Evolutionary conservation across 129 eudicot genomes (phyloP).

Genomic region (Artemisia argyi): DNA sequence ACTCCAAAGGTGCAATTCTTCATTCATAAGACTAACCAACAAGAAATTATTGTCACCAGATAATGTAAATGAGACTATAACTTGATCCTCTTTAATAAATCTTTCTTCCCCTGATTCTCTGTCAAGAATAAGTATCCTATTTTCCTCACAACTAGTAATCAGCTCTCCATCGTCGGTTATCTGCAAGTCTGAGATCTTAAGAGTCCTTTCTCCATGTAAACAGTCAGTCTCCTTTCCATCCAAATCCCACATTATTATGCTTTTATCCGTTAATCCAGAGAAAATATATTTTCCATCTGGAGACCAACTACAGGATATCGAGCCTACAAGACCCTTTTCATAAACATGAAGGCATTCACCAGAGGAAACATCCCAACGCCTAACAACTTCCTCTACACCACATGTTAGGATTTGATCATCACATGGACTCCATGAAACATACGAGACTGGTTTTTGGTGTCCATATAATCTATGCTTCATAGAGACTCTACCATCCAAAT

Average conservation of each 20-base stretch:
- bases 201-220: constrained; percentile 5
- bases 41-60: constrained; percentile 60
- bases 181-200: constrained; percentile 9
- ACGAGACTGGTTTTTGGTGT: constrained; percentile 79
- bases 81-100: constrained; percentile 60
- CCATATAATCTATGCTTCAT: constrained; percentile 68
- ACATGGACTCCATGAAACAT: constrained; percentile 78
- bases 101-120: constrained; percentile 63
- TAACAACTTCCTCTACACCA: constrained; percentile 74
- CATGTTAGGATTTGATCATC: constrained; percentile 78
- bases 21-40: constrained; percentile 59
- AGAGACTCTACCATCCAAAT: constrained; percentile 49
- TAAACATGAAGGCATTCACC: constrained; percentile 85
- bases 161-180: constrained; percentile 3
- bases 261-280: constrained; percentile 77
- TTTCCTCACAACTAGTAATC: constrained; percentile 29
- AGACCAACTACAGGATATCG: constrained; percentile 84
- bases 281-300: constrained; percentile 70
- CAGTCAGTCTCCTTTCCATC: constrained; percentile 2
- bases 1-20: constrained; percentile 82
- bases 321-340: constrained; percentile 62
- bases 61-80: constrained; percentile 62
- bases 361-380: constrained; percentile 78
- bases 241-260: constrained; percentile 67
- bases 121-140: constrained; percentile 50